Conservation (phyloP, 2,329 filamentous ascomycete genomes). For the Epichloe gansuensis region DNA sequence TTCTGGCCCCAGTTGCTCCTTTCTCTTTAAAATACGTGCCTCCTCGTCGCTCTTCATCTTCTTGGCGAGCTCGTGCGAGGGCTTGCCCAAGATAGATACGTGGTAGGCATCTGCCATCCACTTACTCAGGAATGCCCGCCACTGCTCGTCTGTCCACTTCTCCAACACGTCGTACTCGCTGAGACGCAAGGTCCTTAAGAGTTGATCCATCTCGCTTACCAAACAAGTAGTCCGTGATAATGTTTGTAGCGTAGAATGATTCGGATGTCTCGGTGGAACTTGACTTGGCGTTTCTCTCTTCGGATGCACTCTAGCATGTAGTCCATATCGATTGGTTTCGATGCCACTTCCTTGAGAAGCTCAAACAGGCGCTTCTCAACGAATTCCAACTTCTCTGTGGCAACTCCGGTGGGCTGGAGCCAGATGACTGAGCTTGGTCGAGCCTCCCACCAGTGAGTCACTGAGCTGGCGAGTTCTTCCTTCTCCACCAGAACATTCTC, state of each 20-base stretch:
- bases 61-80: constrained; percentile 65
- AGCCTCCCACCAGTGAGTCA: constrained; percentile 66
- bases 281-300: constrained; percentile 67
- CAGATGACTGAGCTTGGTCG: constrained; percentile 74
- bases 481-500: constrained; percentile 89
- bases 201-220: constrained; percentile 74
- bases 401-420: constrained; percentile 76
- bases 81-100: constrained; percentile 76
- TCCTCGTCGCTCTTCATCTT: constrained; percentile 75
- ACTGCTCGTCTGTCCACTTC: constrained; percentile 70
- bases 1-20: constrained; percentile 65
- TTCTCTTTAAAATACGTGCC: constrained; percentile 64
- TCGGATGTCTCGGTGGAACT: constrained; percentile 74
- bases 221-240: constrained; percentile 88
- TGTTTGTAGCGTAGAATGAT: constrained; percentile 67
- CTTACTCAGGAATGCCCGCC: constrained; percentile 67
- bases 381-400: constrained; percentile 68
- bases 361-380: constrained; percentile 80
- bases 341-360: constrained; percentile 67
- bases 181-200: constrained; percentile 45
- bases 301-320: constrained; percentile 83
- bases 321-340: constrained; percentile 71
- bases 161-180: constrained; percentile 56
- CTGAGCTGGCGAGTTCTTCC: constrained; percentile 78
- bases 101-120: constrained; percentile 81